Percentiles rank a stretch among this genome's conserved stretches.
Conservation (phyloP, 768 basidiomycete genomes). For the Rhodocollybia butyracea region DNA sequence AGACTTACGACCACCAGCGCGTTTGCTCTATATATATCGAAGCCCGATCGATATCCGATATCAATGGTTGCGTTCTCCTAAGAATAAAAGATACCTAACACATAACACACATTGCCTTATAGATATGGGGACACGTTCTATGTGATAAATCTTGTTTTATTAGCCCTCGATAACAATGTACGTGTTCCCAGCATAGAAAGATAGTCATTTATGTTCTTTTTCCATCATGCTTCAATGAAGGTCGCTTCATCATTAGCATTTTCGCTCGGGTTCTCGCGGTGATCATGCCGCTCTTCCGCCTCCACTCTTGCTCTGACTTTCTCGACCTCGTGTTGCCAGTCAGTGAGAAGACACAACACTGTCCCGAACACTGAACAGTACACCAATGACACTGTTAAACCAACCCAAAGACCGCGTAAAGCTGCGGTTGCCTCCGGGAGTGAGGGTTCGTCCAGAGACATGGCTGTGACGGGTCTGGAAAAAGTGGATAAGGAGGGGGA, state of each 20-base stretch:
- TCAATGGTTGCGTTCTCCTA: too few relatives aligned
- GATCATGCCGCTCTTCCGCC: neutral
- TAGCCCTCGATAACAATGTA: neutral
- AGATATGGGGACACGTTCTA: neutral
- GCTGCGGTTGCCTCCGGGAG: conserved; percentile 26
- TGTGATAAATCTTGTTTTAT: neutral
- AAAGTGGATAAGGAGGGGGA: neutral
- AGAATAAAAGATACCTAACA: too few relatives aligned
- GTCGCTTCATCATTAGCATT: neutral
- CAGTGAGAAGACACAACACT: conserved; percentile 35
- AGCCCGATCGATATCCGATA: too few relatives aligned
- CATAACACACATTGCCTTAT: neutral
- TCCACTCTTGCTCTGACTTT: conserved; percentile 33
- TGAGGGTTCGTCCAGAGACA: neutral
- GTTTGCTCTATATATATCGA: too few relatives aligned
- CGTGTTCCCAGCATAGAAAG: neutral
- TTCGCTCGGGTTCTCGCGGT: neutral
- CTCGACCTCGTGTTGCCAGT: conserved; percentile 52
- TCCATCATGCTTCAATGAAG: neutral
- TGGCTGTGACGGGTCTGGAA: neutral
- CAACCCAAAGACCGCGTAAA: conserved; percentile 65
- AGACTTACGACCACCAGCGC: too few relatives aligned
- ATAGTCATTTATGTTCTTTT: neutral
- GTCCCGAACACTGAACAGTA: conserved; percentile 37
- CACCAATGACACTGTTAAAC: conserved; percentile 48